These are phyloP conservation scores for Cucurbita moschata DNA, from an alignment of 306 rosid species.

Conservation along the genomic window DNA sequence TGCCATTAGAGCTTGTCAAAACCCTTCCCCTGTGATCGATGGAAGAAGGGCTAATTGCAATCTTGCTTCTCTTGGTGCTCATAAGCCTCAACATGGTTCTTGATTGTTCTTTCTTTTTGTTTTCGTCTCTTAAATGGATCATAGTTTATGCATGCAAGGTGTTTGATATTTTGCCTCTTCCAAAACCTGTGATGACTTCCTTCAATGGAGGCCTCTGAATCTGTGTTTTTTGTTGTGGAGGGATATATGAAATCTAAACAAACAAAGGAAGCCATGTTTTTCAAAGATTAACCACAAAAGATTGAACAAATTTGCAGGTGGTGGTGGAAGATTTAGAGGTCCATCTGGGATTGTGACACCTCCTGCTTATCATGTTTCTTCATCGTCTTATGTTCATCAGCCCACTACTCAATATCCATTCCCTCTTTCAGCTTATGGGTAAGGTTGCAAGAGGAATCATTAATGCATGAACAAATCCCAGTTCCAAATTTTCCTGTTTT, in stretches of 20 bases:
- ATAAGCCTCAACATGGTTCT: constrained; percentile 64
- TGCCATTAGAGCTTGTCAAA: constrained; percentile 84
- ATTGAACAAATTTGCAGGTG: constrained; percentile 13
- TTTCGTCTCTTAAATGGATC: background rate
- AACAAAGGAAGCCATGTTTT: background rate
- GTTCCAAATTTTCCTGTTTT: background rate
- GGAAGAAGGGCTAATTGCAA: constrained; percentile 96
- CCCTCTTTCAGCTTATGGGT: constrained; percentile 85
- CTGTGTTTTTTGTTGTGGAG: background rate
- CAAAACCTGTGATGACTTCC: background rate
- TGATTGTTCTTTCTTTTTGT: constrained; percentile 1
- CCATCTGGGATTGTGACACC: constrained; percentile 43
- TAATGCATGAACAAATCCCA: background rate
- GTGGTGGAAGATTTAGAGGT: constrained; percentile 48
- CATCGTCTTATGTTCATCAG: constrained; percentile 54
- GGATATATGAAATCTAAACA: background rate
- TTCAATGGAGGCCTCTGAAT: background rate
- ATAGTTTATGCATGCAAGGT: background rate
- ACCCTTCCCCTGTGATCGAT: constrained; percentile 91
- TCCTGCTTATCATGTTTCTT: constrained; percentile 49
- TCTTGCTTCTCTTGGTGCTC: constrained; percentile 89
- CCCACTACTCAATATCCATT: constrained; percentile 56
- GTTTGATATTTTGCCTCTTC: background rate
- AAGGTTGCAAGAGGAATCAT: background rate
- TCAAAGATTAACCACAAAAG: background rate